A percentile compares a stretch with the other conserved stretches of the same genome.
Evolutionary conservation across 2,329 filamentous ascomycete genomes (phyloP).

Genomic region (Botrytis sinoallii): DNA sequence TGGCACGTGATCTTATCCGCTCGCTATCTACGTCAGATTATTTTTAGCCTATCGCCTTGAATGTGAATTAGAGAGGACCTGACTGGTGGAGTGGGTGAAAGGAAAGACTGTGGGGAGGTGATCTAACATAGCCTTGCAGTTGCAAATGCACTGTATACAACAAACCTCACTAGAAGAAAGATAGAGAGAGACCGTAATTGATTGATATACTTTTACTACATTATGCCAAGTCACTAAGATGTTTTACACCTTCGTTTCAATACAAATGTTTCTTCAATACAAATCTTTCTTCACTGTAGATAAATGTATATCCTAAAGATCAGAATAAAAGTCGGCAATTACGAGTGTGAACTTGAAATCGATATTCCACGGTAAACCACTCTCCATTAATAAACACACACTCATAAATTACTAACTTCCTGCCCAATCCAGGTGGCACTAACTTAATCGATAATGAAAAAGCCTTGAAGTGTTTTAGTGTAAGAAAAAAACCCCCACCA

Average conservation of each 20-base stretch:
- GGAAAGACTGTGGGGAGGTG: background rate
- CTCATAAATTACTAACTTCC: background rate
- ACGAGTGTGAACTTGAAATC: background rate
- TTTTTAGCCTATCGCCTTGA: slow-evolving; percentile 7
- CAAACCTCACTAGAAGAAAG: background rate
- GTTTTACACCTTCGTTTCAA: background rate
- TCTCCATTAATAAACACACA: background rate
- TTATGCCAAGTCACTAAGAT: background rate
- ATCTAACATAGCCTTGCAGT: background rate
- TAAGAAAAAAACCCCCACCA: slow-evolving; percentile 19
- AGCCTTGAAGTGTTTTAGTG: slow-evolving; percentile 30
- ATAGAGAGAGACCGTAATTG: background rate
- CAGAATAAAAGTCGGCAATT: background rate
- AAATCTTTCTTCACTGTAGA: background rate
- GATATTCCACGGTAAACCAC: background rate
- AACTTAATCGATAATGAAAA: slow-evolving; percentile 14
- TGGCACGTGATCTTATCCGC: background rate
- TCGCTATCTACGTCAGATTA: slow-evolving; percentile 12
- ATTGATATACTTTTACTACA: background rate
- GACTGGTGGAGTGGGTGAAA: background rate
- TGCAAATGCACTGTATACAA: too few relatives aligned
- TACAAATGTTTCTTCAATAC: background rate
- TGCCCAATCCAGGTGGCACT: background rate
- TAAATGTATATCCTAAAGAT: background rate
- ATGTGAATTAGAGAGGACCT: slow-evolving; percentile 32